These are phyloP conservation scores for Paraglomus brasilianum DNA, from an alignment of 192 early-diverging fungal genomes.

Conservation along the genomic window DNA sequence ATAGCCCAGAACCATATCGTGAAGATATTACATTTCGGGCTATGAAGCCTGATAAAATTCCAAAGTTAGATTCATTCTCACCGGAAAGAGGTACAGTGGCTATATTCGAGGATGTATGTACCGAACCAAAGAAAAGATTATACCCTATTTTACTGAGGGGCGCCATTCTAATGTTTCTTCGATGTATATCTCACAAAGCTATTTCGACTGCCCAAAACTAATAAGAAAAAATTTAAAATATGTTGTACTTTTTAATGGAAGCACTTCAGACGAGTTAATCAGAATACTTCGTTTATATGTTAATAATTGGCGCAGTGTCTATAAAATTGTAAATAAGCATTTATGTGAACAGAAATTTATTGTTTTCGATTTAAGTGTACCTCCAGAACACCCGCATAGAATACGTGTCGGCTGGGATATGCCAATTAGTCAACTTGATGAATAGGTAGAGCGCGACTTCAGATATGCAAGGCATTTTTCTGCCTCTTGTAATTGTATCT, in stretches of 20 bases:
- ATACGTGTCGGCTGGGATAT: slow-evolving; percentile 1
- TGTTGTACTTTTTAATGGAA: not conserved
- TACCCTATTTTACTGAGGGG: slow-evolving; percentile 18
- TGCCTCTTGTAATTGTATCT: slow-evolving; percentile 9
- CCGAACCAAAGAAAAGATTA: slow-evolving; percentile 9
- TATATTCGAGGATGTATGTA: slow-evolving; percentile 13
- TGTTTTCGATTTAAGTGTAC: not conserved
- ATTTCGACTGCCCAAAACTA: not conserved
- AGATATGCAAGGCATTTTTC: not conserved
- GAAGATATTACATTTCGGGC: slow-evolving; percentile 17
- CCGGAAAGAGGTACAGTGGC: not conserved
- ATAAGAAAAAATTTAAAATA: not conserved
- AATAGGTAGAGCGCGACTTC: not conserved
- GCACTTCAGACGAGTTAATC: not conserved
- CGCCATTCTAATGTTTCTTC: slow-evolving; percentile 7
- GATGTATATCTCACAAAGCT: slow-evolving; percentile 7
- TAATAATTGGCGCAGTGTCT: not conserved
- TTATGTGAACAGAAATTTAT: not conserved
- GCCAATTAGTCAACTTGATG: not conserved
- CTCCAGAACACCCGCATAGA: not conserved
- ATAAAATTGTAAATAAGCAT: slow-evolving; percentile 8
- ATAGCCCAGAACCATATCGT: slow-evolving; percentile 12
- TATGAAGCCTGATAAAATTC: slow-evolving; percentile 16
- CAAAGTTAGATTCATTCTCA: slow-evolving; percentile 9
- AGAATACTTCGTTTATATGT: slow-evolving; percentile 3